Conservation (phyloP, 805 yeast species). For the Candida suzukii region DNA sequence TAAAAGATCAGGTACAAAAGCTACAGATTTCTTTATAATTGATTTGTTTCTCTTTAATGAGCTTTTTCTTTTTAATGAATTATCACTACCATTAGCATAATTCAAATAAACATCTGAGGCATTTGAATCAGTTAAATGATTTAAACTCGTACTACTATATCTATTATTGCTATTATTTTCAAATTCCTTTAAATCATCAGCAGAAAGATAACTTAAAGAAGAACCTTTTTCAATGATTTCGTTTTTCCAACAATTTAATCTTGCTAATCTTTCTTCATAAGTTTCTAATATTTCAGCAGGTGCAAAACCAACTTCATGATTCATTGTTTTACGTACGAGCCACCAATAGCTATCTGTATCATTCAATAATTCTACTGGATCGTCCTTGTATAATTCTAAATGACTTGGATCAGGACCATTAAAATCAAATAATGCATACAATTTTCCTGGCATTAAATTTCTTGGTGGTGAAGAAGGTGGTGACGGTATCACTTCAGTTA, state of each 20-base stretch:
- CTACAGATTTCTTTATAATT: constrained; percentile 20
- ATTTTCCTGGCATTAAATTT: constrained; percentile 73
- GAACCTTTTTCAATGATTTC: constrained; percentile 52
- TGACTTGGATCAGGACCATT: constrained; percentile 92
- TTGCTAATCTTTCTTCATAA: constrained; percentile 82
- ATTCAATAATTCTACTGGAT: constrained; percentile 72
- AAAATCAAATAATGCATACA: constrained; percentile 84
- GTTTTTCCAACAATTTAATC: constrained; percentile 87
- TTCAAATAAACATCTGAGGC: neutral
- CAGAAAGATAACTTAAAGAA: constrained; percentile 9
- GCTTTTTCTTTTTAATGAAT: constrained; percentile 16
- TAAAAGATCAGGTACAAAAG: constrained; percentile 19
- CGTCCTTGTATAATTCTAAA: constrained; percentile 71
- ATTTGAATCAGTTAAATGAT: neutral
- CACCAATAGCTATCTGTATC: constrained; percentile 97
- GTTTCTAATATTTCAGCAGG: constrained; percentile 96
- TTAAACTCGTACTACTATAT: constrained; percentile 8
- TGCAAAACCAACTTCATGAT: constrained; percentile 69
- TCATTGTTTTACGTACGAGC: constrained; percentile 54
- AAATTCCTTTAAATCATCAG: constrained; percentile 20
- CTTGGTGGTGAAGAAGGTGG: constrained; percentile 77
- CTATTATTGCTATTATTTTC: constrained; percentile 13
- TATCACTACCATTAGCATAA: constrained; percentile 5
- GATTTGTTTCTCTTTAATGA: constrained; percentile 19
- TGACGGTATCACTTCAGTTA: constrained; percentile 37